Evolutionary conservation across 2,329 filamentous ascomycete species (phyloP).

Genomic region (Fusarium continuum): DNA sequence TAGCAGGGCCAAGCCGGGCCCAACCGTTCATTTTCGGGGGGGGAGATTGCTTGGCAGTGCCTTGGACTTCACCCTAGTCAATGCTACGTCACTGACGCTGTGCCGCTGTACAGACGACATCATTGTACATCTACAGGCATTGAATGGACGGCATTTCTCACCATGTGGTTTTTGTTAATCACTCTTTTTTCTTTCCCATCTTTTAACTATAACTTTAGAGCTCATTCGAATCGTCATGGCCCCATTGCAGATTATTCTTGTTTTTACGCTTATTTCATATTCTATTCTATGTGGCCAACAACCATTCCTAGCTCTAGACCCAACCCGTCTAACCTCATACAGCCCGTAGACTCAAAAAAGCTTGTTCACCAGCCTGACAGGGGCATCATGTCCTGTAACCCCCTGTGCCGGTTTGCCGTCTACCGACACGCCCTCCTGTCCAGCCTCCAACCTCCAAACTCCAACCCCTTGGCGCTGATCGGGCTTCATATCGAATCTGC

Average conservation of each 20-base stretch:
- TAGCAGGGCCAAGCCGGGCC: conserved; percentile 28
- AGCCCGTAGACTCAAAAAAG: conserved; percentile 10
- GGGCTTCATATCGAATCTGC: conserved; percentile 31
- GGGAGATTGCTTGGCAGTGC: conserved; percentile 29
- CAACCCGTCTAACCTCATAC: neutral
- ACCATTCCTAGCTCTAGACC: conserved; percentile 16
- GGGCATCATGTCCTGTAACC: conserved; percentile 10
- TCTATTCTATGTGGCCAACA: neutral
- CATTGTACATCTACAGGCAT: neutral
- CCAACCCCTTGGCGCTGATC: neutral
- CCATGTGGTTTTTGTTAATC: neutral
- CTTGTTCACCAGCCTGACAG: conserved; percentile 28
- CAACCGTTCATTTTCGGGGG: conserved; percentile 28
- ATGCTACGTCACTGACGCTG: conserved; percentile 27
- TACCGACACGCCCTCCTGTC: conserved; percentile 13
- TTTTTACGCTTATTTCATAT: conserved; percentile 3
- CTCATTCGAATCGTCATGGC: neutral
- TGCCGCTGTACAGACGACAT: conserved; percentile 5
- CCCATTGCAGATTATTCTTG: neutral
- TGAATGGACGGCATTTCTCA: neutral
- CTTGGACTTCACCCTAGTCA: conserved; percentile 9
- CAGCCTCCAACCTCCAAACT: neutral
- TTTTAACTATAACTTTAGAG: too few species aligned
- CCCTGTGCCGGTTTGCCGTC: conserved; percentile 33
- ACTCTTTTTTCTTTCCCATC: neutral